phyloP scores from a whole-genome alignment of 139 green algal genomes.

The Chara braunii region DNA sequence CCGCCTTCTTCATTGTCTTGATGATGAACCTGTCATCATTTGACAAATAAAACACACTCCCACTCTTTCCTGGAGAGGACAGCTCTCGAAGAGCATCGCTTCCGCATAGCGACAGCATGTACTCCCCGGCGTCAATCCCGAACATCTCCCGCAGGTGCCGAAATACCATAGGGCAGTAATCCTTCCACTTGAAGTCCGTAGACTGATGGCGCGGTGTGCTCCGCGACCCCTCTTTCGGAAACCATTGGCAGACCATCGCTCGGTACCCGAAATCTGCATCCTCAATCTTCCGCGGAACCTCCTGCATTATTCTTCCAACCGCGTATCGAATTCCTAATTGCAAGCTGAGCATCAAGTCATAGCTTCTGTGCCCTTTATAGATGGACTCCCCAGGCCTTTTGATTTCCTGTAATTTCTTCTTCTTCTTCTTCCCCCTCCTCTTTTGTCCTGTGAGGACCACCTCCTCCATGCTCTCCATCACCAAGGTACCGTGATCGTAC shows the following conservation, averaged over 20 bases:
- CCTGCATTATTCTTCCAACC: constrained; percentile 48
- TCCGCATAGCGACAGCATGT: constrained; percentile 69
- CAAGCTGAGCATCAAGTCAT: constrained; percentile 86
- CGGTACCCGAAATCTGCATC: constrained; percentile 51
- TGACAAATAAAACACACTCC: constrained; percentile 71
- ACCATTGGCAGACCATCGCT: constrained; percentile 71
- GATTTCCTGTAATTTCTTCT: not conserved
- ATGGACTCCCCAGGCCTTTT: constrained; percentile 63
- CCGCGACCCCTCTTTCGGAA: constrained; percentile 55
- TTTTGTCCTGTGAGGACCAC: not conserved
- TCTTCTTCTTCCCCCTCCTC: constrained; percentile 3
- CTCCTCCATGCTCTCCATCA: constrained; percentile 42
- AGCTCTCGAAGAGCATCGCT: constrained; percentile 77
- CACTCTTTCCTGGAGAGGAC: constrained; percentile 74
- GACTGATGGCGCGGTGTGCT: constrained; percentile 60
- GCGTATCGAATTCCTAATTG: constrained; percentile 85
- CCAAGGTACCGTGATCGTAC: constrained; percentile 51
- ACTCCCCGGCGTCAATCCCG: constrained; percentile 61
- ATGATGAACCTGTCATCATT: constrained; percentile 65
- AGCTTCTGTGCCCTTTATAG: constrained; percentile 77
- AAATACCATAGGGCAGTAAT: constrained; percentile 83
- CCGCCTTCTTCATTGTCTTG: constrained; percentile 63
- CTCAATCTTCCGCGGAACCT: not conserved
- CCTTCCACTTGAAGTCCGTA: constrained; percentile 86
- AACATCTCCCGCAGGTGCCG: constrained; percentile 62